These are phyloP conservation scores for Aspergillus proliferans DNA, from an alignment of 2,329 filamentous ascomycete species.

Conservation along the genomic window DNA sequence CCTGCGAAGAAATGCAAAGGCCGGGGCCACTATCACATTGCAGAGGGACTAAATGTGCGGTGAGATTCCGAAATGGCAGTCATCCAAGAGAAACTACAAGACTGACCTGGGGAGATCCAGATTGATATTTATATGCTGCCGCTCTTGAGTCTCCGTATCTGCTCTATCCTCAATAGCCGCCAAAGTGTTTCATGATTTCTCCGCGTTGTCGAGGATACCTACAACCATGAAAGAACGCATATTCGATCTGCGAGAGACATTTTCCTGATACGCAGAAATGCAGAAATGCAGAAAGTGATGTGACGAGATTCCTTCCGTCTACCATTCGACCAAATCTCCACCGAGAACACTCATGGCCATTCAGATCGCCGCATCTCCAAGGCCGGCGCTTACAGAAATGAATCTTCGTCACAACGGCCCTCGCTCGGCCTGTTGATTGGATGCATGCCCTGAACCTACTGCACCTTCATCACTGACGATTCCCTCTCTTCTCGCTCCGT, in stretches of 20 bases:
- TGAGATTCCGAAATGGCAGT: background rate
- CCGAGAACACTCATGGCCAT: background rate
- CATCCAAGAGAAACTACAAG: no score
- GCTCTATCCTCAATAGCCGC: no score
- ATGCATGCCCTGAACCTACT: background rate
- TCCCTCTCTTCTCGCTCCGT: conserved; percentile 2
- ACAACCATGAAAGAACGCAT: no score
- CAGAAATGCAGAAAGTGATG: no score
- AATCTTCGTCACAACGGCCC: background rate
- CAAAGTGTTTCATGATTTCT: no score
- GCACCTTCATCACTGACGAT: background rate
- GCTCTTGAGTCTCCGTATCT: no score
- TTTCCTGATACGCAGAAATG: no score
- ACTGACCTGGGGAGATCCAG: no score
- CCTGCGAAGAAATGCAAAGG: background rate
- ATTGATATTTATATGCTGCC: no score
- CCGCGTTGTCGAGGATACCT: no score
- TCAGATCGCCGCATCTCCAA: background rate
- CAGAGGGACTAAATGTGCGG: background rate
- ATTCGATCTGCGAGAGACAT: no score
- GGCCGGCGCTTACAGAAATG: background rate
- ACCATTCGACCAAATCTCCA: background rate
- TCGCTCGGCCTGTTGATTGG: background rate
- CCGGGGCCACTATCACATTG: background rate
- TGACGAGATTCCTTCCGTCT: background rate